Evolutionary conservation across 257 asterid species (phyloP), one percentile per base, ranked within the genome.

Genomic region (Hygrophila difformis): DNA sequence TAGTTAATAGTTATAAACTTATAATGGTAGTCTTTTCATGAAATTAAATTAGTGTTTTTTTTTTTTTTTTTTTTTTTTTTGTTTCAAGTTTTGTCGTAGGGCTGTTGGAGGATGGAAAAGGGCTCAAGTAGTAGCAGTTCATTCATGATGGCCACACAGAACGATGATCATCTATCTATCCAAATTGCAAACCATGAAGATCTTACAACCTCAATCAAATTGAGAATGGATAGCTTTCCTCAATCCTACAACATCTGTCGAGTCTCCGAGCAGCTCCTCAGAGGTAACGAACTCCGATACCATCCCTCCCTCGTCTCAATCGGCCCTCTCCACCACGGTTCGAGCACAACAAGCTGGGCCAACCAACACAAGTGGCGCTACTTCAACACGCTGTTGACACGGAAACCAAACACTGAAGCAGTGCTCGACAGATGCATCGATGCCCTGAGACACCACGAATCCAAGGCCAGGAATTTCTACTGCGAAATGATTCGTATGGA

Each of bases 271-370:
- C 50, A 57, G 11, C 24, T 57, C 24, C 39, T 7, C 47, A 56
- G 53, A 49, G 64, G 20, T 18, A 23, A 63, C 21, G 51, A 59
- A 43, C 53, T 38, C 2, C 55, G 54, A n/a, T 75, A 61, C 44
- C 42, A 20, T 16, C 88, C 88, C 6, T 54, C 49, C 16, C 36
- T 55, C 6, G 63, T 75, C 45, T 66, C 88, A 7, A 69, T 78
- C 6, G 88, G 88, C 55, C 88, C 88, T 18, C 41, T 69, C 44
- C 88, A 75, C 61, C 68, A 60, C 13, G 67, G 50, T 21, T 46
- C n/a, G n/a, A n/a, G n/a, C n/a, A n/a, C n/a, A n/a, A n/a, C n/a
- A n/a, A n/a, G n/a, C n/a, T n/a, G n/a, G 26, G 15, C 71, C 69
- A 23, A 62, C 49, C 42, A 40, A 2, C 42, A 56, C 0, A 78